These are phyloP conservation scores for Paracoccidioides brasiliensis DNA, from an alignment of 2,329 filamentous ascomycete genomes.

Conservation along the genomic window DNA sequence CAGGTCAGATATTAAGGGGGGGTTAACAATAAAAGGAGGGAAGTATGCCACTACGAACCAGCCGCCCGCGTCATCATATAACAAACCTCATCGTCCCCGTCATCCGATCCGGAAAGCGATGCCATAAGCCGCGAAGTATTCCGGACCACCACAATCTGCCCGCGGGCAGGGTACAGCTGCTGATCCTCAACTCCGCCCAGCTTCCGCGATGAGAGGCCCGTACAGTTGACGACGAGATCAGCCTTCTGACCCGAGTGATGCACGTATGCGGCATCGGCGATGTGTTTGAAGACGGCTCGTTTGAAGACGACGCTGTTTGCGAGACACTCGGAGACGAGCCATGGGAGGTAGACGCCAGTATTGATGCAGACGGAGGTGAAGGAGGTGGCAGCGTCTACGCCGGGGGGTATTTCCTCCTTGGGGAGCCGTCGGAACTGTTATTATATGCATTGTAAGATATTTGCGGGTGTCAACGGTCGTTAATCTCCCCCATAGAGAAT, in stretches of 20 bases:
- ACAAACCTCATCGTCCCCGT: constrained; percentile 55
- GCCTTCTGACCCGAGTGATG: constrained; percentile 46
- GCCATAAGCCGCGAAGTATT: constrained; percentile 64
- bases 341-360: constrained; percentile 73
- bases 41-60: constrained; percentile 15
- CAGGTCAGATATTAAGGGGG: not conserved
- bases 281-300: constrained; percentile 52
- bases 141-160: constrained; percentile 71
- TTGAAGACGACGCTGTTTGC: constrained; percentile 57
- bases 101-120: constrained; percentile 57
- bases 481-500: not conserved
- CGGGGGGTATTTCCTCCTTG: constrained; percentile 44
- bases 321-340: constrained; percentile 68
- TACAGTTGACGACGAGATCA: constrained; percentile 70
- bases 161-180: constrained; percentile 61
- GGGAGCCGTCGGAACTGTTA: constrained; percentile 48
- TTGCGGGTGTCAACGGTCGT: not conserved
- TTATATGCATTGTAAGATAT: not conserved
- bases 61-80: constrained; percentile 73
- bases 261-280: constrained; percentile 52
- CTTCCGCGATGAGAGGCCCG: constrained; percentile 59
- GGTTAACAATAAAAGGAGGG: not conserved
- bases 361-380: constrained; percentile 90
- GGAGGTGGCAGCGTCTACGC: constrained; percentile 56
- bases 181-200: constrained; percentile 72